Evolutionary conservation across 2,329 filamentous ascomycete genomes (phyloP), one percentile per base, ranked within the genome.

Genomic region (Colletotrichum sp.): DNA sequence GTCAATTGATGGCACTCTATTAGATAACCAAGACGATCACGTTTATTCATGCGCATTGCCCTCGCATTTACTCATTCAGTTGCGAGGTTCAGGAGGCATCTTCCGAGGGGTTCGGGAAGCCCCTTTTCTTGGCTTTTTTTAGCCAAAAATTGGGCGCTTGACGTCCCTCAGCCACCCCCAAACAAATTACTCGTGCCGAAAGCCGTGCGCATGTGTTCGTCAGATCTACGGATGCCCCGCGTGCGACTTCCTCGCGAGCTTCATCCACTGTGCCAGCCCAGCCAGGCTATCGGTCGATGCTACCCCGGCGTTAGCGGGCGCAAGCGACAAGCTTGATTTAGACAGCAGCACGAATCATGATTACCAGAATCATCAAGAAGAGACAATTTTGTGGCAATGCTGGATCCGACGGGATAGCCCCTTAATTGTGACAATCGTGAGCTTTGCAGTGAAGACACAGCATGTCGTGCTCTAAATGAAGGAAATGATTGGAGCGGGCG

Each of bases 401-500:
- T 43, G 38, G 18, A 6, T n/a, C 38, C 38, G 38, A 10, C 18
- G 38, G 38, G 38, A 43, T 43, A n/a, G 18, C 38, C 38, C 38
- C 38, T 43, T 1, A 43, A 43, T 43, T 43, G 16, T 43, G 38
- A 43, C 38, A 43, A 43, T 0, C 1, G 38, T 43, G 38, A 10
- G 18, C 38, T 43, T n/a, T n/a, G 16, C 16, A 43, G 1, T n/a
- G 38, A 43, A 43, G 38, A 43, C 8, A 43, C 38, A n/a, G 38
- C 18, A n/a, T 0, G 0, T 0, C 10, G 18, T 43, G 18, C 18
- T 43, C 38, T 0, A n/a, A 16, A 43, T n/a, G 9, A 43, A 0
- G 38, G 5, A 0, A 43, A 43, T 43, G 38, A 43, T 43, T n/a
- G 18, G 38, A 43, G 38, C 5, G 38, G 38, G 18, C 18, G 38